phyloP scores from a whole-genome alignment of 2,329 filamentous ascomycete species.

The Colletotrichum siamense region DNA sequence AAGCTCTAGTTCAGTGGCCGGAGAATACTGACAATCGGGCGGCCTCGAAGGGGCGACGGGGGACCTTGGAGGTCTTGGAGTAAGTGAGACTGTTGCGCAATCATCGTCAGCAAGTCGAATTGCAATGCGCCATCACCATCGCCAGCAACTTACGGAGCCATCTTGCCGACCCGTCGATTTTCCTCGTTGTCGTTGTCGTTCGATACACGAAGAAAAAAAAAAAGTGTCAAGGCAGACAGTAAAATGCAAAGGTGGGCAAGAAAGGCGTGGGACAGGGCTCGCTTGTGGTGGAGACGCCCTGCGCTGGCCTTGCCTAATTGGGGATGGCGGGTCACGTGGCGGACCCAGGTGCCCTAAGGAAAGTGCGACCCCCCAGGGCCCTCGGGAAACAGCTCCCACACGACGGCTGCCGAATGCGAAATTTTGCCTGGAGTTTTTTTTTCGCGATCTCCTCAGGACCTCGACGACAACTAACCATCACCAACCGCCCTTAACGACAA shows the following conservation, averaged over 20 bases:
- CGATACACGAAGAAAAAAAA: constrained; percentile 7
- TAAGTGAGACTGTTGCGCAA: constrained; percentile 65
- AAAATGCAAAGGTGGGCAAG: background rate
- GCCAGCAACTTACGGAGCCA: constrained; percentile 46
- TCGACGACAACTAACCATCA: constrained; percentile 5
- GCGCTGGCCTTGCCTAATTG: background rate
- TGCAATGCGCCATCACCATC: background rate
- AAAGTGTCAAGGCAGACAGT: constrained; percentile 1
- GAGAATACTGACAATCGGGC: constrained; percentile 97
- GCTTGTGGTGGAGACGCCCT: background rate
- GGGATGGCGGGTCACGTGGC: background rate
- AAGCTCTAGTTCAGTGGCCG: constrained; percentile 99
- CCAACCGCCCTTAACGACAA: constrained; percentile 23
- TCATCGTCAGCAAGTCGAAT: constrained; percentile 21
- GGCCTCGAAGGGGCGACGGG: constrained; percentile 97
- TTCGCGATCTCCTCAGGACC: background rate
- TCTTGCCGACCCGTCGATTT: constrained; percentile 36
- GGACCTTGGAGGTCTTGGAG: constrained; percentile 99
- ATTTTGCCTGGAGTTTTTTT: background rate
- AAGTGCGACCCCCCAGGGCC: background rate
- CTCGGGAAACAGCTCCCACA: background rate
- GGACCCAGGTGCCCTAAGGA: background rate
- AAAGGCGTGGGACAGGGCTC: background rate
- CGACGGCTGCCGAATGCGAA: background rate
- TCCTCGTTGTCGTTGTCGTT: constrained; percentile 23